Percentiles rank a stretch among this genome's conserved stretches.
Evolutionary conservation across 1,284 basidiomycete genomes (phyloP).

Genomic region (Schizophyllum amplum): DNA sequence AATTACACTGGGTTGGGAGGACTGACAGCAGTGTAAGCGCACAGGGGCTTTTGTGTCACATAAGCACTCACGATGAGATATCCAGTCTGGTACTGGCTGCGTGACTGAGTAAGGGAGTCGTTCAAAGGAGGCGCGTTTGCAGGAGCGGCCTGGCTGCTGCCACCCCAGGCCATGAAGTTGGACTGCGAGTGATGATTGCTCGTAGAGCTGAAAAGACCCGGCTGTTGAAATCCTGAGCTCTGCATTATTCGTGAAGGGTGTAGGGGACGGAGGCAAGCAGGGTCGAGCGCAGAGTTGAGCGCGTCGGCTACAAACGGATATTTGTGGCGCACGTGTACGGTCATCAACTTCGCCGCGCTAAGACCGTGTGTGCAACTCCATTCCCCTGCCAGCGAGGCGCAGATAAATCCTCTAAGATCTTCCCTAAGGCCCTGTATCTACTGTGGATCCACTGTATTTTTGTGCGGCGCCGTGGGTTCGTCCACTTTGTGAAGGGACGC

Average conservation of each 20-base stretch:
- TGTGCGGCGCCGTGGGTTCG: not conserved
- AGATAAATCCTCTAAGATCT: no score
- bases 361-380: no score
- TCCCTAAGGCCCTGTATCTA: no score
- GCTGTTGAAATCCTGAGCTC: not conserved
- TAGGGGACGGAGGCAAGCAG: not conserved
- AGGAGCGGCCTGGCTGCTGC: not conserved
- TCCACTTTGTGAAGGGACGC: not conserved
- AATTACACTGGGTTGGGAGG: conserved; percentile 48
- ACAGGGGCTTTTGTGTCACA: conserved; percentile 1
- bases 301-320: not conserved
- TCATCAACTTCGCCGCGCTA: not conserved
- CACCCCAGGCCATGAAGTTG: not conserved
- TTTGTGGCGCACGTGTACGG: not conserved
- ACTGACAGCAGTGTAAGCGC: conserved; percentile 32
- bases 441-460: no score
- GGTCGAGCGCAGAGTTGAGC: not conserved
- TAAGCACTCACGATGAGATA: conserved; percentile 54
- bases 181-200: not conserved
- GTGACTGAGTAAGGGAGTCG: conserved; percentile 38
- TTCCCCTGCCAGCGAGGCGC: no score
- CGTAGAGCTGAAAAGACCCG: not conserved
- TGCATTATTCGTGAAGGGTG: not conserved
- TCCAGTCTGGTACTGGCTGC: conserved; percentile 67
- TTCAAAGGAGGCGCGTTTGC: not conserved